Evolutionary conservation across 495 filamentous ascomycete species (phyloP), one percentile per base, ranked within the genome.

Genomic region (Chaetomidium leptoderma): DNA sequence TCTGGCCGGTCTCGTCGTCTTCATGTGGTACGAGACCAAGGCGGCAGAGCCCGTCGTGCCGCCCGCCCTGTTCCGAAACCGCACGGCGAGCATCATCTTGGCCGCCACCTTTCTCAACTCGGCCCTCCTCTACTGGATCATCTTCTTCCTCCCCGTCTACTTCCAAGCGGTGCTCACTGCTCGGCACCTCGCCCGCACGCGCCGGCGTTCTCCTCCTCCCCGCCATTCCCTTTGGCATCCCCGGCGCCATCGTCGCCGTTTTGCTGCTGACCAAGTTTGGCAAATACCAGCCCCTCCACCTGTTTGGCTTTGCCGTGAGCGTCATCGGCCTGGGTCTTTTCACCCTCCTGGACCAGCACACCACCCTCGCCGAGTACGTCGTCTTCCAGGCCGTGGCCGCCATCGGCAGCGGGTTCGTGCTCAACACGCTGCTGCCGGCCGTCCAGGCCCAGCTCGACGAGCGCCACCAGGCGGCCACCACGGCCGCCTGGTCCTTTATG

Each of bases 131-230:
- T 63, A 67, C 42, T 78, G 72, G 73, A 51, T 65, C n/a, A 55
- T 69, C 21, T 78, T 71, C 61, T 79, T 79, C 62, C 47, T 82
- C 0, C 73, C 78, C 1, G 59, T 81, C 13, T 81, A 78, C 60
- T 81, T 81, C 66, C 76, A 79, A 42, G 65, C 66, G 2, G 73
- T 81, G 4, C 69, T 66, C 4, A 58, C 61, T 6, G 49, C 57
- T 3, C 2, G n/a, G 37, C n/a, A 2, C 14, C 16, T 67, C 68
- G 1, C 66, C 72, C 0, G 49, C 59, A 11, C 61, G 62, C 11
- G 69, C 78, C 0, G 79, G 78, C 0, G 63, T 77, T 4, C 30
- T 69, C 13, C 53, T 76, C 19, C 57, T 81, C 0, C 73, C 78
- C 11, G 69, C 66, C 16, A 62, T 70, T 33, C 44, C 76, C 23